These are phyloP conservation scores for Rhizopogon roseolus DNA, from an alignment of 768 basidiomycete species.

Conservation along the genomic window DNA sequence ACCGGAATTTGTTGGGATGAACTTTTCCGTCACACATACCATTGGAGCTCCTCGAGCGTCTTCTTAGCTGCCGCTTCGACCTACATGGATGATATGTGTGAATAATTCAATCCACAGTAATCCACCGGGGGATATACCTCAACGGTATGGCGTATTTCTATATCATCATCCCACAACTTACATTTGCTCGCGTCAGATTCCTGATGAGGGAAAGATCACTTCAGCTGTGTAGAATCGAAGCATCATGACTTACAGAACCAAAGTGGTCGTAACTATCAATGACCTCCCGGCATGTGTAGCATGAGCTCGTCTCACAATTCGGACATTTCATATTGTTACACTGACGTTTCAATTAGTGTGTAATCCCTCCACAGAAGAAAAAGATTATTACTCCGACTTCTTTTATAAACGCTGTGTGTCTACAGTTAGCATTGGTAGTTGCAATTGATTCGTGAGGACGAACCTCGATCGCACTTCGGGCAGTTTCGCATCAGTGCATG, in stretches of 20 bases:
- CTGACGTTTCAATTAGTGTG: constrained; percentile 28
- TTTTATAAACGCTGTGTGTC: constrained; percentile 68
- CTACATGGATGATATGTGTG: constrained; percentile 28
- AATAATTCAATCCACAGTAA: not conserved
- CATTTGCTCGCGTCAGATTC: constrained; percentile 46
- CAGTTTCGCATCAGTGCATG: constrained; percentile 83
- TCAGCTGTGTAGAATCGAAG: not conserved
- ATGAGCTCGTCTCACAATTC: constrained; percentile 67
- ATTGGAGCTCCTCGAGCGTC: constrained; percentile 56
- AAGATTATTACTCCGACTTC: constrained; percentile 53
- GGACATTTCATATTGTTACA: constrained; percentile 93
- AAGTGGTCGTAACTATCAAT: constrained; percentile 81
- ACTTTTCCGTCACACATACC: constrained; percentile 27
- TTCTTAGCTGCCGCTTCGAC: constrained; percentile 63
- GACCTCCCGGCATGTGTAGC: constrained; percentile 76
- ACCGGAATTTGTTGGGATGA: constrained; percentile 37
- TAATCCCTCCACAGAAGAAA: not conserved
- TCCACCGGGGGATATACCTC: constrained; percentile 40
- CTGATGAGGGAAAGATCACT: constrained; percentile 9
- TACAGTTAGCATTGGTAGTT: constrained; percentile 1
- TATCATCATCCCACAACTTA: constrained; percentile 60
- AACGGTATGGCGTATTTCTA: constrained; percentile 58
- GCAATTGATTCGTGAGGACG: constrained; percentile 6
- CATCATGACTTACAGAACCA: constrained; percentile 34
- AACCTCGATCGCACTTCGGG: constrained; percentile 80